Conservation (phyloP, 495 filamentous ascomycete species). For the Thozetella sp. region DNA sequence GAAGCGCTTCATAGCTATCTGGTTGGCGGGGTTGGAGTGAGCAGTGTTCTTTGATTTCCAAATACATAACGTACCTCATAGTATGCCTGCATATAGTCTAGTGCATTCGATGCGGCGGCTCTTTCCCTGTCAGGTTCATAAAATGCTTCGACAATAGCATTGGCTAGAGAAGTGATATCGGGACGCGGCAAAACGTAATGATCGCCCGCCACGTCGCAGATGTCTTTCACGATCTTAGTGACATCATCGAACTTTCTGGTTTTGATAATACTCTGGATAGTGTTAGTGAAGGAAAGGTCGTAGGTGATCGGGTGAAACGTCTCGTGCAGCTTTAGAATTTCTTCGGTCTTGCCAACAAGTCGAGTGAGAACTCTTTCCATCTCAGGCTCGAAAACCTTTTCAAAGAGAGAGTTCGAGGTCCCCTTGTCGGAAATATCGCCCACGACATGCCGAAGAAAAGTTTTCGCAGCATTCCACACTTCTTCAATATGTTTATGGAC, state of each 20-base stretch:
- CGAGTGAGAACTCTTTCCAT: slow-evolving; percentile 19
- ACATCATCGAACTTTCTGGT: slow-evolving; percentile 11
- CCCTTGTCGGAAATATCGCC: slow-evolving; percentile 26
- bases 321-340: slow-evolving; percentile 35
- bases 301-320: slow-evolving; percentile 55
- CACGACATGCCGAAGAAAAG: slow-evolving; percentile 25
- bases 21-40: too few species aligned
- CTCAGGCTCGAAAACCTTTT: slow-evolving; percentile 25
- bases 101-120: too few species aligned
- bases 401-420: slow-evolving; percentile 25
- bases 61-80: slow-evolving; percentile 1
- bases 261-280: slow-evolving; percentile 38
- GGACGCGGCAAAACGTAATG: too few species aligned
- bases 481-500: slow-evolving; percentile 14
- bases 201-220: slow-evolving; percentile 18
- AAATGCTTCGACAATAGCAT: too few species aligned
- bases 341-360: slow-evolving; percentile 25
- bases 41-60: slow-evolving; percentile 14
- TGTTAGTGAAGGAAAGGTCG: slow-evolving; percentile 56
- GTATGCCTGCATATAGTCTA: too few species aligned
- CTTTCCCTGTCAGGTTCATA: too few species aligned
- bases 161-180: too few species aligned
- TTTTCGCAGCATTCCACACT: slow-evolving; percentile 24
- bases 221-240: slow-evolving; percentile 8
- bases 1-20: slow-evolving; percentile 65